phyloP scores from a whole-genome alignment of 2,329 filamentous ascomycete species.

The Paraconiothyrium sp. region DNA sequence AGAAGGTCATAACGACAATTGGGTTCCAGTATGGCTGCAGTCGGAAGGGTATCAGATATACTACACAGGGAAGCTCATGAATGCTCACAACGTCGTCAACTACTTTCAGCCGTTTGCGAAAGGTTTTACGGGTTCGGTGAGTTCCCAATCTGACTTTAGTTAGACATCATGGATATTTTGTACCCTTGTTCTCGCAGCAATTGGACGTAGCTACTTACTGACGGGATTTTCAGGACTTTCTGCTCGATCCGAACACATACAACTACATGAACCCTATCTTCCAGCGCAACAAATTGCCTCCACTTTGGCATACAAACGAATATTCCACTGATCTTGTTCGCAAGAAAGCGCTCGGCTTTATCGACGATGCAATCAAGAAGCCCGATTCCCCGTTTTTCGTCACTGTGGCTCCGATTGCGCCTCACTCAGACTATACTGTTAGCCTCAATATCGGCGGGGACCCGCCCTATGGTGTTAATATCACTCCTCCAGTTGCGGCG shows the following conservation, averaged over 20 bases:
- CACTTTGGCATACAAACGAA: slow-evolving; percentile 64
- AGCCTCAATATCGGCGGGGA: slow-evolving; percentile 8
- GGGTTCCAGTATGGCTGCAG: slow-evolving; percentile 77
- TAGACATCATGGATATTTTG: background rate
- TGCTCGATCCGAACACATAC: slow-evolving; percentile 74
- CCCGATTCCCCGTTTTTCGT: slow-evolving; percentile 71
- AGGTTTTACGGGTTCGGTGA: slow-evolving; percentile 67
- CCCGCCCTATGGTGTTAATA: slow-evolving; percentile 12
- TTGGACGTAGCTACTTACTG: background rate
- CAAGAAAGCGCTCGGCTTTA: slow-evolving; percentile 66
- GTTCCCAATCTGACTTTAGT: slow-evolving; percentile 6
- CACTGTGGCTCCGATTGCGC: slow-evolving; percentile 71
- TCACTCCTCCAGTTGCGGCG: slow-evolving; percentile 67
- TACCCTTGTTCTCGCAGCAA: background rate
- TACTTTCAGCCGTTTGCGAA: slow-evolving; percentile 67
- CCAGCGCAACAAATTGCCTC: slow-evolving; percentile 66
- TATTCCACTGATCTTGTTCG: slow-evolving; percentile 69
- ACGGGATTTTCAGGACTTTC: slow-evolving; percentile 53
- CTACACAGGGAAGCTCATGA: slow-evolving; percentile 78
- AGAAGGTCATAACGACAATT: slow-evolving; percentile 72
- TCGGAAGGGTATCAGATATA: slow-evolving; percentile 74
- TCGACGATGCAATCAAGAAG: slow-evolving; percentile 66
- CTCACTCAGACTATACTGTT: slow-evolving; percentile 58
- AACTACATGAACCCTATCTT: slow-evolving; percentile 73
- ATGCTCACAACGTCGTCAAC: slow-evolving; percentile 68